phyloP scores from a whole-genome alignment of 2,329 filamentous ascomycete genomes.

The Ceratocystis variospora region DNA sequence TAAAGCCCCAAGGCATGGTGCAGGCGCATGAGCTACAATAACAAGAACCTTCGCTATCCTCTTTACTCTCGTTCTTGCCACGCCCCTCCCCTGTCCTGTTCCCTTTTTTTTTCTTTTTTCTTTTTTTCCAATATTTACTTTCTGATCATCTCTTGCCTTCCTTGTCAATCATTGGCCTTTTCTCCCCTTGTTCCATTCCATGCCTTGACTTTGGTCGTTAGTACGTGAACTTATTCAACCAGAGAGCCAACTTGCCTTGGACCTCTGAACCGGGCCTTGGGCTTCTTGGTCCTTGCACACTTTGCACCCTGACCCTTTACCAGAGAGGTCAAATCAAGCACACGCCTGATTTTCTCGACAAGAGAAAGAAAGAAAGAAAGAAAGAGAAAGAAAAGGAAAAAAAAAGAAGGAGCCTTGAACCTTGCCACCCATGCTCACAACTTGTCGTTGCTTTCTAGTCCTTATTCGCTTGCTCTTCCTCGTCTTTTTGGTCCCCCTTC shows the following conservation, averaged over 20 bases:
- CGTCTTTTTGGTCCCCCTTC: constrained; percentile 3
- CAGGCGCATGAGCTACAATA: background rate
- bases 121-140: background rate
- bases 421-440: constrained; percentile 4
- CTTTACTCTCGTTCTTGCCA: background rate
- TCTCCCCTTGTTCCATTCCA: background rate
- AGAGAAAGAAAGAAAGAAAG: no score
- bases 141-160: constrained; percentile 1
- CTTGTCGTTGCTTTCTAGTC: constrained; percentile 4
- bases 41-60: background rate
- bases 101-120: background rate
- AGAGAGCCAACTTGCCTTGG: background rate
- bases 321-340: constrained; percentile 7
- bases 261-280: background rate
- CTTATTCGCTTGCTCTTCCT: background rate
- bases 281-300: constrained; percentile 5
- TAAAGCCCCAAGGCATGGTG: background rate
- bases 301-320: constrained; percentile 3
- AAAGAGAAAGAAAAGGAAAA: no score
- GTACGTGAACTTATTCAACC: background rate
- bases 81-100: background rate
- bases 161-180: constrained; percentile 2
- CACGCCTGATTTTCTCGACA: background rate
- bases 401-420: background rate
- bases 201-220: constrained; percentile 1